Percentiles rank a stretch among this genome's conserved stretches.
Conservation (phyloP, 768 basidiomycete species). For the Collybiopsis confluens region DNA sequence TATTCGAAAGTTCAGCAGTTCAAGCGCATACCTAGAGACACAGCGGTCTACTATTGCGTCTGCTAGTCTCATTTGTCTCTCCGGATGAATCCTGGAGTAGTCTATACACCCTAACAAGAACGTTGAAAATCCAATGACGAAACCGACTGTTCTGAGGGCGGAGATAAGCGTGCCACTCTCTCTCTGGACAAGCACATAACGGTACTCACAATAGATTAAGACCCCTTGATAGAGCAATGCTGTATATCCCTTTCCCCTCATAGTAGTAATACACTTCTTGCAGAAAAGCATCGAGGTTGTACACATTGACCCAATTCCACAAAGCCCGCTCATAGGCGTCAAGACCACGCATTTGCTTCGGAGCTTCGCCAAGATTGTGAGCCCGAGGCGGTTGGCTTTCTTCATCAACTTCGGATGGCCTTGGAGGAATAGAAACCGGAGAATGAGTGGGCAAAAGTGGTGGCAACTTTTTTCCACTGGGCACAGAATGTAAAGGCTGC, state of each 20-base stretch:
- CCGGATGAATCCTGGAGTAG: constrained; percentile 73
- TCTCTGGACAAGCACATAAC: too few relatives aligned
- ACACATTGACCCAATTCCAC: constrained; percentile 99
- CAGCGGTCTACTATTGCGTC: constrained; percentile 83
- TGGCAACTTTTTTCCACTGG: constrained; percentile 34
- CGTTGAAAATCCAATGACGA: constrained; percentile 97
- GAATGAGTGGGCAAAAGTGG: constrained; percentile 33
- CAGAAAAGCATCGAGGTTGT: constrained; percentile 92
- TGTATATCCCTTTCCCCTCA: constrained; percentile 93
- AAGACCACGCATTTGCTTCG: constrained; percentile 60
- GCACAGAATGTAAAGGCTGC: constrained; percentile 50
- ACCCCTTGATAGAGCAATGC: constrained; percentile 84
- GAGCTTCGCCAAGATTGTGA: not conserved
- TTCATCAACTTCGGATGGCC: constrained; percentile 59
- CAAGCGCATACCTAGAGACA: constrained; percentile 63
- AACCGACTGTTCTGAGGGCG: constrained; percentile 91
- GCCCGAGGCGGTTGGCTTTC: constrained; percentile 18
- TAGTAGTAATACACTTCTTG: constrained; percentile 97
- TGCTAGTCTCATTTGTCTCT: constrained; percentile 62
- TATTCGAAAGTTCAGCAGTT: constrained; percentile 1
- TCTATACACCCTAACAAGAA: constrained; percentile 95
- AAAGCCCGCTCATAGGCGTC: constrained; percentile 87
- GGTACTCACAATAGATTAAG: constrained; percentile 93
- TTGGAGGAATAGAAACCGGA: constrained; percentile 50
- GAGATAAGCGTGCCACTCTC: too few relatives aligned